Conservation (phyloP, 495 filamentous ascomycete genomes). For the Viridothelium virens region DNA sequence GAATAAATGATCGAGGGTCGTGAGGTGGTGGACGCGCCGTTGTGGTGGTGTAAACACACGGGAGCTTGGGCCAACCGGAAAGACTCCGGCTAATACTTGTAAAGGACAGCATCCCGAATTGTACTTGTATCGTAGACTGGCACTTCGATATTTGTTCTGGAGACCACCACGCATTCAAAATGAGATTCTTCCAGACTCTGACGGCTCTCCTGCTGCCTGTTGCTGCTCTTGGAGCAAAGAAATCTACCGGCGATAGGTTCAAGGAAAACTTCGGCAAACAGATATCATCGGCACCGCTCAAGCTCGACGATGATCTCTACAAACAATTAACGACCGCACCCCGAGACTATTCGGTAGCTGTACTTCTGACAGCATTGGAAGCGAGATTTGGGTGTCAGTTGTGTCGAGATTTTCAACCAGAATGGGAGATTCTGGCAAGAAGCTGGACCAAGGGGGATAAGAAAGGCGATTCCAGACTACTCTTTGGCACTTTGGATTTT, state of each 20-base stretch:
- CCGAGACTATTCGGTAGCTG: conserved; percentile 72
- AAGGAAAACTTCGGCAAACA: conserved; percentile 59
- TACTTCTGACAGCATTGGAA: conserved; percentile 84
- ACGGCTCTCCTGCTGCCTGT: conserved; percentile 45
- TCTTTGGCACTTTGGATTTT: conserved; percentile 89
- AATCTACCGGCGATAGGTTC: conserved; percentile 52
- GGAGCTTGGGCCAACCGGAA: conserved; percentile 9
- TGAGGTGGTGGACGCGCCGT: neutral
- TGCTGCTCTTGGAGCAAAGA: conserved; percentile 52
- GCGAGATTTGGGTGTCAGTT: conserved; percentile 75
- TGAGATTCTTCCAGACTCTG: conserved; percentile 44
- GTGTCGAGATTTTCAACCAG: conserved; percentile 85
- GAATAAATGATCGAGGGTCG: neutral
- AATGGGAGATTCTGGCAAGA: conserved; percentile 81
- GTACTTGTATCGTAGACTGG: neutral
- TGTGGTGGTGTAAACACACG: neutral
- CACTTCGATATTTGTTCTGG: neutral
- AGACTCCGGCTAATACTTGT: neutral
- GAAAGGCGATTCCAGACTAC: conserved; percentile 57
- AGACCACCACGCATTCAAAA: conserved; percentile 18
- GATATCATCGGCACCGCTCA: conserved; percentile 56
- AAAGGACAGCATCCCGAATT: conserved; percentile 14
- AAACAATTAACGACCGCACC: conserved; percentile 64
- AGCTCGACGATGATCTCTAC: conserved; percentile 69
- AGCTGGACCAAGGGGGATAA: conserved; percentile 84